phyloP scores from a whole-genome alignment of 2,329 filamentous ascomycete species.

The Didymella pinodella region DNA sequence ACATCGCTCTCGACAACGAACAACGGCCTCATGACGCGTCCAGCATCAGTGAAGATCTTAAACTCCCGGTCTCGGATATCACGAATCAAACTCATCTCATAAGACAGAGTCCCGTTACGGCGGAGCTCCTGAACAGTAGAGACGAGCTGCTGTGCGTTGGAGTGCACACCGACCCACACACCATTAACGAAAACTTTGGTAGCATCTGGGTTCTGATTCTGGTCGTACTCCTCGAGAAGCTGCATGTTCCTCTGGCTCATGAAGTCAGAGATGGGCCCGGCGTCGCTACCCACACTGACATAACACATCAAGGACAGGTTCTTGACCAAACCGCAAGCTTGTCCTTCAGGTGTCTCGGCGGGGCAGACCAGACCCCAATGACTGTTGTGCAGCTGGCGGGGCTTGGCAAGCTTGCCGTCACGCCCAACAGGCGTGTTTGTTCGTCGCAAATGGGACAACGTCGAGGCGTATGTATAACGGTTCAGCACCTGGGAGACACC shows the following conservation, averaged over 20 bases:
- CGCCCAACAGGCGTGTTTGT: constrained; percentile 98
- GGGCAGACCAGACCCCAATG: constrained; percentile 98
- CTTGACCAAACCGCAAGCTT: constrained; percentile 98
- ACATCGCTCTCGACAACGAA: constrained; percentile 91
- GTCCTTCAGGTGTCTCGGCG: constrained; percentile 96
- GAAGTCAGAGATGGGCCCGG: constrained; percentile 89
- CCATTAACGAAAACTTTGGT: constrained; percentile 99
- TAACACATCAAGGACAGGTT: constrained; percentile 98
- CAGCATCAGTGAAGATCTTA: constrained; percentile 97
- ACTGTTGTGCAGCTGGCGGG: constrained; percentile 96
- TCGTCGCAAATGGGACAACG: constrained; percentile 91
- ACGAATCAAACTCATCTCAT: constrained; percentile 92
- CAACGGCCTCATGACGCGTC: constrained; percentile 89
- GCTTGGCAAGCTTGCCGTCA: constrained; percentile 98
- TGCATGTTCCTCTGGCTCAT: constrained; percentile 98
- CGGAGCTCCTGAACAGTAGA: constrained; percentile 78
- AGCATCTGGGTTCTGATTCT: constrained; percentile 76
- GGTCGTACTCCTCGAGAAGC: constrained; percentile 86
- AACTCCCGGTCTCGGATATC: constrained; percentile 98
- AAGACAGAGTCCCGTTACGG: constrained; percentile 82
- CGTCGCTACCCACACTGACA: constrained; percentile 92
- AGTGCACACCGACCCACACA: constrained; percentile 95
- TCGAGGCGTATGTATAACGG: constrained; percentile 96
- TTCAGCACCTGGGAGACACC: constrained; percentile 98
- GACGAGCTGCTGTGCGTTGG: constrained; percentile 86